These are phyloP conservation scores for Penicillium sp. DNA, from an alignment of 2,329 filamentous ascomycete genomes.

Conservation along the genomic window DNA sequence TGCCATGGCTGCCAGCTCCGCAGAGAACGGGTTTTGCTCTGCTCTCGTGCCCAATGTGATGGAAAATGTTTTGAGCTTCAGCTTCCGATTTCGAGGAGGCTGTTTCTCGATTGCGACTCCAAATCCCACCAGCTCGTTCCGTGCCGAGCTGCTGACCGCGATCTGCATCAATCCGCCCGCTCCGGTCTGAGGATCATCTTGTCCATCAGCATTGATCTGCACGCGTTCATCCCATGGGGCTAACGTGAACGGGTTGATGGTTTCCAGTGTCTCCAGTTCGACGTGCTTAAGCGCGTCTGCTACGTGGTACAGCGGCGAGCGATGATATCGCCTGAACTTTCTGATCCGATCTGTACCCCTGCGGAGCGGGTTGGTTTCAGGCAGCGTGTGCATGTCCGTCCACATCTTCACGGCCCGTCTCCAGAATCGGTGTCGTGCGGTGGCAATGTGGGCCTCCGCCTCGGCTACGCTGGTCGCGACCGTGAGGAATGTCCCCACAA, in stretches of 20 bases:
- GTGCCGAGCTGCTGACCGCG: constrained; percentile 21
- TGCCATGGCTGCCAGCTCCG: constrained; percentile 26
- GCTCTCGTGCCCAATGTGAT: constrained; percentile 18
- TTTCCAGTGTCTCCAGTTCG: not conserved
- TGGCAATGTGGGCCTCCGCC: constrained; percentile 25
- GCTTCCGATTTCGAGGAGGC: constrained; percentile 29
- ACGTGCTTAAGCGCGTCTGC: not conserved
- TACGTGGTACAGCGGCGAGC: not conserved
- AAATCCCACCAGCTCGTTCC: constrained; percentile 20
- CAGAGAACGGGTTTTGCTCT: constrained; percentile 26
- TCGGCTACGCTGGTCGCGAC: constrained; percentile 25
- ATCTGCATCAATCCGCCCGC: constrained; percentile 12
- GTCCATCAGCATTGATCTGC: not conserved
- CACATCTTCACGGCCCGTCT: constrained; percentile 21
- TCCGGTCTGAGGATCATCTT: not conserved
- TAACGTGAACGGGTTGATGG: not conserved
- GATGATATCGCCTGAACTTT: not conserved
- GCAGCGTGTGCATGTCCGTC: constrained; percentile 17
- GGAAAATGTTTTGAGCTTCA: constrained; percentile 21
- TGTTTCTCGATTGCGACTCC: constrained; percentile 26
- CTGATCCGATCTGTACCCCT: constrained; percentile 17
- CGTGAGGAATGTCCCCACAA: constrained; percentile 26
- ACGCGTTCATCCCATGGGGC: not conserved
- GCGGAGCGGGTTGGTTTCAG: constrained; percentile 16
- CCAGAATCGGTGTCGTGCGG: constrained; percentile 18